phyloP scores from a whole-genome alignment of 176 grass and related monocot species.

The Ananas comosus region DNA sequence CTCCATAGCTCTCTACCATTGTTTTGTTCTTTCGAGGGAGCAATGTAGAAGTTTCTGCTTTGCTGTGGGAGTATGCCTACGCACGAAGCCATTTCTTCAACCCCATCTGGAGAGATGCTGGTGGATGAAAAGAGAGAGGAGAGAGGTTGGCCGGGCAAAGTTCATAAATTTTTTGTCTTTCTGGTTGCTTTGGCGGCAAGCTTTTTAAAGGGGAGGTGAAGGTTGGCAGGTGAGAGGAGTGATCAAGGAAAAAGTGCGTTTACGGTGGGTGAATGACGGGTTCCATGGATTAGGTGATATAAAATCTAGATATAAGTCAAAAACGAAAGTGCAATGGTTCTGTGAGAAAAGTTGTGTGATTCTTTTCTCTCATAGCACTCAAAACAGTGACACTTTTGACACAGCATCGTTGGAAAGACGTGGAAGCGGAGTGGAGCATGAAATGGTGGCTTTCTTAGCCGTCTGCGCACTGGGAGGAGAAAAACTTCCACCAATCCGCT shows the following conservation, averaged over 20 bases:
- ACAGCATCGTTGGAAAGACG: too few species aligned
- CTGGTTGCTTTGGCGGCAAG: neutral
- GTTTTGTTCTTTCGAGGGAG: neutral
- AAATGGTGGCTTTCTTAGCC: too few species aligned
- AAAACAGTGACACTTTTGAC: too few species aligned
- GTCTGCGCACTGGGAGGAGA: too few species aligned
- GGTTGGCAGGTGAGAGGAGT: neutral
- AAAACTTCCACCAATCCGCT: too few species aligned
- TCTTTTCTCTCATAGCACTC: too few species aligned
- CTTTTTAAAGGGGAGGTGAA: neutral
- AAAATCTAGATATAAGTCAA: too few species aligned
- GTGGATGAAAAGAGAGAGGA: neutral
- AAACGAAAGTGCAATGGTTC: too few species aligned
- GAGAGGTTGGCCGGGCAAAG: neutral
- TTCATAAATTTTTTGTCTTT: neutral
- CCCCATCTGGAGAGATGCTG: neutral
- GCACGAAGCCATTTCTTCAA: neutral
- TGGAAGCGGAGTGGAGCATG: too few species aligned
- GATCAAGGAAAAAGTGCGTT: neutral
- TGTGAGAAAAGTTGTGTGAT: too few species aligned
- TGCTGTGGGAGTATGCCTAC: neutral
- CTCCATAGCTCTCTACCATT: constrained; percentile 31
- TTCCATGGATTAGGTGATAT: too few species aligned
- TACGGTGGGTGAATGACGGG: too few species aligned
- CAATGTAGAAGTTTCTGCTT: neutral